Evolutionary conservation across 2,329 filamentous ascomycete species (phyloP).

Genomic region (Herpotrichia juniperi): DNA sequence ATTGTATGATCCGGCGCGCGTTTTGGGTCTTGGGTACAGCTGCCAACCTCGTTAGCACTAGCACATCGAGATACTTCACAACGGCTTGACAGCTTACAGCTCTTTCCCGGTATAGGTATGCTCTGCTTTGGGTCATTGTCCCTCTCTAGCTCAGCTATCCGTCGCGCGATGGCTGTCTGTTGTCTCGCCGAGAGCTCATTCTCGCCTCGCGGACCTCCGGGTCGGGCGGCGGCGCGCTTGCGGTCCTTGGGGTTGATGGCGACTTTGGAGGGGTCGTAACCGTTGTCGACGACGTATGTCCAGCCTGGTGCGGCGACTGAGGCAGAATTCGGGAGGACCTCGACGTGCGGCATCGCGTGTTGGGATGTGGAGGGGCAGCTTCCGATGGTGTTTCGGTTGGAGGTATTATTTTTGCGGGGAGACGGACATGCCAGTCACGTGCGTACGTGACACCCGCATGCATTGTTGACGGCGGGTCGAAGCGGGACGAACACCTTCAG

Average conservation of each 20-base stretch:
- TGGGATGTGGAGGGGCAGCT: conserved; percentile 2
- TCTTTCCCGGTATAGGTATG: conserved; percentile 51
- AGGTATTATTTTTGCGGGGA: not conserved
- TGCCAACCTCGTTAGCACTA: conserved; percentile 1
- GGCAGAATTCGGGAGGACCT: conserved; percentile 75
- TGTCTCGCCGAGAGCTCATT: conserved; percentile 78
- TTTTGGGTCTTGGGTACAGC: conserved; percentile 59
- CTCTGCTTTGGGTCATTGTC: conserved; percentile 64
- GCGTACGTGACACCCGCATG: not conserved
- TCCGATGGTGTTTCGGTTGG: conserved; percentile 1
- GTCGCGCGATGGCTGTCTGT: conserved; percentile 79
- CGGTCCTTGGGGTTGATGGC: conserved; percentile 58
- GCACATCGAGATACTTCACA: not conserved
- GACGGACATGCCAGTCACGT: not conserved
- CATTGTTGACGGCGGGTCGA: no score
- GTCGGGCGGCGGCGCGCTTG: conserved; percentile 68
- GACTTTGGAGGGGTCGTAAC: conserved; percentile 62
- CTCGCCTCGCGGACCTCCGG: conserved; percentile 41
- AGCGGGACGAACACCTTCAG: no score
- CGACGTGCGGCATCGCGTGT: conserved; percentile 70
- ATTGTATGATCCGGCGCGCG: conserved; percentile 78
- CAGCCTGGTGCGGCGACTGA: conserved; percentile 80
- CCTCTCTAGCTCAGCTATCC: conserved; percentile 80
- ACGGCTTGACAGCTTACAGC: conserved; percentile 13
- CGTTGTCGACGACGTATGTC: conserved; percentile 85